phyloP scores from a whole-genome alignment of 73 alveolate genomes.

The Vitrella brassicaformis region DNA sequence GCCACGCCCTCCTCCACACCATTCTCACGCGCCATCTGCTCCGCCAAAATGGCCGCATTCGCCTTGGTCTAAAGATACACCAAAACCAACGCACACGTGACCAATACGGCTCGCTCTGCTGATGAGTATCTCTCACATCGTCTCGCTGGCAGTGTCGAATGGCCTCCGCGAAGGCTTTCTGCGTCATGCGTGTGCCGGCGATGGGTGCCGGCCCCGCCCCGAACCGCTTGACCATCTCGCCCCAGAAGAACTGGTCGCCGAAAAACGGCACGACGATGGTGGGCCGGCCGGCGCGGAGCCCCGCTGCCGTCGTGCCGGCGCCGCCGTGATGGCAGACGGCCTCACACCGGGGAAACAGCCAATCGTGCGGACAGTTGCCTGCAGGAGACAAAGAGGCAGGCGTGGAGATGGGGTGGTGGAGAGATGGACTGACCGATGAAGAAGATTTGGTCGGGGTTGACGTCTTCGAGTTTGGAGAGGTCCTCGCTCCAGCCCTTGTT shows the following conservation, averaged over 20 bases:
- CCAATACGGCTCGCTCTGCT: too few relatives aligned
- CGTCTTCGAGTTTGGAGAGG: background rate
- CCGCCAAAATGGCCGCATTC: too few relatives aligned
- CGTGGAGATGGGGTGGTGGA: background rate
- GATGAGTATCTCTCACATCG: too few relatives aligned
- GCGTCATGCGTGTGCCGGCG: background rate
- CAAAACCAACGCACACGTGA: too few relatives aligned
- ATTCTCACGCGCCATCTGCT: background rate
- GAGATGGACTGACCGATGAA: background rate
- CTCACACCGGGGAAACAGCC: background rate
- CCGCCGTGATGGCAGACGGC: constrained; percentile 2
- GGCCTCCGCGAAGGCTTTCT: background rate
- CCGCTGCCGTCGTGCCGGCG: background rate
- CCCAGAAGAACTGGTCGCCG: background rate
- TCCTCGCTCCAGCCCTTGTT: background rate
- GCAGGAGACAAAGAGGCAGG: background rate
- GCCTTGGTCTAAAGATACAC: too few relatives aligned
- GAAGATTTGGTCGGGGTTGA: background rate
- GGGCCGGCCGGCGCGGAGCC: background rate
- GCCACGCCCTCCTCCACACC: background rate
- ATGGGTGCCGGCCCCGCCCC: background rate
- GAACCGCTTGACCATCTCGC: background rate
- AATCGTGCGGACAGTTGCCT: background rate
- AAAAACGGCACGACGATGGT: background rate
- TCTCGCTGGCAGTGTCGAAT: background rate